Conservation (phyloP, 225 moss, liverwort and hornwort genomes). For the Straminergon stramineum region DNA sequence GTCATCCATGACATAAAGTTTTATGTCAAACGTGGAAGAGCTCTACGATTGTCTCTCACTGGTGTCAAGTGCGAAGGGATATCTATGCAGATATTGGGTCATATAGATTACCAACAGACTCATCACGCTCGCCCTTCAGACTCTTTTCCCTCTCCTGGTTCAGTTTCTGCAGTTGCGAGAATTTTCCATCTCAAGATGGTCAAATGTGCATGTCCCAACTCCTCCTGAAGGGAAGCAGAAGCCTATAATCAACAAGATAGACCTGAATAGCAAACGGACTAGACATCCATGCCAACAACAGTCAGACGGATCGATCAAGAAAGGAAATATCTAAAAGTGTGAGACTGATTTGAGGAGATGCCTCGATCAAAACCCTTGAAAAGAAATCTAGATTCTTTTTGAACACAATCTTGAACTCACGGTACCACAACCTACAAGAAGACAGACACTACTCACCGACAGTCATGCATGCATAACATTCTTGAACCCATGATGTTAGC, state of each 20-base stretch:
- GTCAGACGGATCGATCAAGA: not conserved
- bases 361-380: not conserved
- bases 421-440: no score
- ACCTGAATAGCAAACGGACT: not conserved
- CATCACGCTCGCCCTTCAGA: slow-evolving; percentile 27
- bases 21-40: not conserved
- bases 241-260: slow-evolving; percentile 27
- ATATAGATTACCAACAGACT: slow-evolving; percentile 24
- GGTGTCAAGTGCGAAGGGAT: not conserved
- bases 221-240: slow-evolving; percentile 36
- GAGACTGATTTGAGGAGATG: not conserved
- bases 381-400: not conserved
- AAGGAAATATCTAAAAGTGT: not conserved
- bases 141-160: slow-evolving; percentile 26
- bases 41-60: not conserved
- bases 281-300: not conserved
- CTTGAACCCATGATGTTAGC: not conserved
- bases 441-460: not conserved
- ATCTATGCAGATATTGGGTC: not conserved
- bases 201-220: slow-evolving; percentile 27
- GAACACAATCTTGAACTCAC: not conserved
- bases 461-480: not conserved
- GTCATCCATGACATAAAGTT: not conserved
- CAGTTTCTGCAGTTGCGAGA: slow-evolving; percentile 46
- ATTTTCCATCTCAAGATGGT: slow-evolving; percentile 45